phyloP scores from a whole-genome alignment of 345 rosid genomes.

The Arabidopsis suecica region DNA sequence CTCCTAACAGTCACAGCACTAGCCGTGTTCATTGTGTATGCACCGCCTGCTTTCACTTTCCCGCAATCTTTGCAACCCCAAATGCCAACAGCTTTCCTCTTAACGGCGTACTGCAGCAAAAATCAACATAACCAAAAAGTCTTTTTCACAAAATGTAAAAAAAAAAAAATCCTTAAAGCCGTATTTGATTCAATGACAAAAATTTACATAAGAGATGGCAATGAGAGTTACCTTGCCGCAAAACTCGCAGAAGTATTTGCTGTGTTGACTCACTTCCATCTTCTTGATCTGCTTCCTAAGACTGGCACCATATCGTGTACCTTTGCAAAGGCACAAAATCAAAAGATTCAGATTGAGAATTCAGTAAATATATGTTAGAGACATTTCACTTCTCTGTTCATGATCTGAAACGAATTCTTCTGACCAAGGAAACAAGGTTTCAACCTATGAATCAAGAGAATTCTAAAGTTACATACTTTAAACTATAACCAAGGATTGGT shows the following conservation, averaged over 20 bases:
- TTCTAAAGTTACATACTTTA: not conserved
- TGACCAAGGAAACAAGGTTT: slow-evolving; percentile 15
- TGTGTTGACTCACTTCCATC: slow-evolving; percentile 89
- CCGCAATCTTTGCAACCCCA: slow-evolving; percentile 78
- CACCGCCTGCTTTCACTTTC: slow-evolving; percentile 71
- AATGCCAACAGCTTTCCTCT: slow-evolving; percentile 73
- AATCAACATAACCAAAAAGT: not conserved
- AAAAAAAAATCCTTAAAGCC: too few species aligned
- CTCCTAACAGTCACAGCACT: slow-evolving; percentile 81
- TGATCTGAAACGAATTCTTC: not conserved
- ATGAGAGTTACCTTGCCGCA: slow-evolving; percentile 70
- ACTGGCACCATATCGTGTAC: slow-evolving; percentile 91
- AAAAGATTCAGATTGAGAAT: not conserved
- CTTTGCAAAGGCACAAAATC: slow-evolving; percentile 38
- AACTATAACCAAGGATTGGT: not conserved
- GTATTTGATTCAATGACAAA: not conserved
- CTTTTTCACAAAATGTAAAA: too few species aligned
- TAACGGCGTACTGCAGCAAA: slow-evolving; percentile 58
- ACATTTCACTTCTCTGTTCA: not conserved
- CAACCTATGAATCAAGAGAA: not conserved
- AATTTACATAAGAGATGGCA: not conserved
- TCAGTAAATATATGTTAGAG: not conserved
- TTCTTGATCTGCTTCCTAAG: slow-evolving; percentile 88
- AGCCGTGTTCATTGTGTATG: slow-evolving; percentile 75
- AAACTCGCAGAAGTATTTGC: slow-evolving; percentile 86